These are phyloP conservation scores for Diaporthe amygdali DNA, from an alignment of 2,329 filamentous ascomycete species.

Conservation along the genomic window DNA sequence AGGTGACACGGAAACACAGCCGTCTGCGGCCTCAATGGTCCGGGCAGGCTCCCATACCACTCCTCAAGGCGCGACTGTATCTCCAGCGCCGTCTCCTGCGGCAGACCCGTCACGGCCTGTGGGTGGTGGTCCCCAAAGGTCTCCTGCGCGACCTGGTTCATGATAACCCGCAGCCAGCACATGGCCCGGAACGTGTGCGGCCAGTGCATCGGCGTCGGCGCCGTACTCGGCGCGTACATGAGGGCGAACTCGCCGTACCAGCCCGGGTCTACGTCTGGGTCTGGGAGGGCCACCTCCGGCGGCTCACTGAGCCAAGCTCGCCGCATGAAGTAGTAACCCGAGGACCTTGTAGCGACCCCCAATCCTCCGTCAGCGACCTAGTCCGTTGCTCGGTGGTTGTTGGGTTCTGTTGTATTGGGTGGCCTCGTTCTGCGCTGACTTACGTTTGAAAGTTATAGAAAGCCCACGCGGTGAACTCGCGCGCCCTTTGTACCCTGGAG, in stretches of 20 bases:
- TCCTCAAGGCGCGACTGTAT: not conserved
- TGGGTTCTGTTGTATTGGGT: not conserved
- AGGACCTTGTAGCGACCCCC: not conserved
- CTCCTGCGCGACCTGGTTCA: not conserved
- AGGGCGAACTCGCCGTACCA: not conserved
- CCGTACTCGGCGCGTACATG: not conserved
- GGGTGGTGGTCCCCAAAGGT: not conserved
- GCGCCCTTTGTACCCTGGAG: not conserved
- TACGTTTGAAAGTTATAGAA: not conserved
- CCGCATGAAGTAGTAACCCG: constrained; percentile 2
- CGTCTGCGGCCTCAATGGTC: not conserved
- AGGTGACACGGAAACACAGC: not conserved
- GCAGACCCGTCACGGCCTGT: not conserved
- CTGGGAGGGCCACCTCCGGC: not conserved
- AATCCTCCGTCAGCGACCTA: not conserved
- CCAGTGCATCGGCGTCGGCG: not conserved
- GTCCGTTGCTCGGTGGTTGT: too few species aligned
- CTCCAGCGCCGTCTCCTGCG: not conserved
- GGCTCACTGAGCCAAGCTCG: not conserved
- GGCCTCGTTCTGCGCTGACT: not conserved
- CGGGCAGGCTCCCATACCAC: not conserved
- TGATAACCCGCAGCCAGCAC: not conserved
- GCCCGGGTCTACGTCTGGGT: not conserved
- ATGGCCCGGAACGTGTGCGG: not conserved
- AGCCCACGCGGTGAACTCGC: not conserved